These are phyloP conservation scores for Spathaspora boniae DNA, from an alignment of 805 yeast genomes.

Conservation along the genomic window DNA sequence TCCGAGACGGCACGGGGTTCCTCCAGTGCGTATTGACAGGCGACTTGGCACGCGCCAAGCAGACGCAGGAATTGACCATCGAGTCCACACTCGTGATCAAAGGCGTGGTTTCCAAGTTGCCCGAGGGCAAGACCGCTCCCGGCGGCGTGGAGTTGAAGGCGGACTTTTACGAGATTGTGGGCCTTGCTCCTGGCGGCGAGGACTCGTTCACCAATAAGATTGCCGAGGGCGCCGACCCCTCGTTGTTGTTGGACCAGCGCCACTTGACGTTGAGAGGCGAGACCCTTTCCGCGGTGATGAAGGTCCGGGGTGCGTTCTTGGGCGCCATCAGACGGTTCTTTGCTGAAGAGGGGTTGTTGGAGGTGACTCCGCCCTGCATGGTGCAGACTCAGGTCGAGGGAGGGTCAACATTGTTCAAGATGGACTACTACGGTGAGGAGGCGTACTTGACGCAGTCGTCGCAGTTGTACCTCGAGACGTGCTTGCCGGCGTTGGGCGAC, in stretches of 20 bases:
- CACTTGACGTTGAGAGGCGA: conserved; percentile 97
- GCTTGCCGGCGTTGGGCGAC: conserved; percentile 94
- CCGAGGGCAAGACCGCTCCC: conserved; percentile 96
- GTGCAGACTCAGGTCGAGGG: conserved; percentile 99
- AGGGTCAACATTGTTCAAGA: conserved; percentile 90
- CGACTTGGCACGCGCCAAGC: conserved; percentile 86
- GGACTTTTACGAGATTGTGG: conserved; percentile 85
- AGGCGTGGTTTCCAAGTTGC: conserved; percentile 79
- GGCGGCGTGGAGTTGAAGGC: conserved; percentile 94
- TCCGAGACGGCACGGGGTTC: conserved; percentile 94
- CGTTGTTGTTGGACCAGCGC: conserved; percentile 88
- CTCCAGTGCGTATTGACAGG: conserved; percentile 86
- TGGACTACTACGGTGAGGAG: conserved; percentile 95
- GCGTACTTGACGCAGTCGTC: conserved; percentile 96
- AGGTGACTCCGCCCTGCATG: conserved; percentile 99
- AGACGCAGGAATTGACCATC: conserved; percentile 78
- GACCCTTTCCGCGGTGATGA: conserved; percentile 86
- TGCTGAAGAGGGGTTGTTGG: conserved; percentile 69
- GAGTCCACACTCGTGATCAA: conserved; percentile 80
- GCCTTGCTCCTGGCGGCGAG: conserved; percentile 94
- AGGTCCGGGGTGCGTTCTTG: conserved; percentile 83
- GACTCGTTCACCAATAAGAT: conserved; percentile 93
- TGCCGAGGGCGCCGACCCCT: conserved; percentile 91
- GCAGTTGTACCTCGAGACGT: conserved; percentile 93
- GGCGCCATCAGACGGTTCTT: conserved; percentile 73